These are phyloP conservation scores for Neofusicoccum kwambonambiense DNA, from an alignment of 2,329 filamentous ascomycete species.

Conservation along the genomic window DNA sequence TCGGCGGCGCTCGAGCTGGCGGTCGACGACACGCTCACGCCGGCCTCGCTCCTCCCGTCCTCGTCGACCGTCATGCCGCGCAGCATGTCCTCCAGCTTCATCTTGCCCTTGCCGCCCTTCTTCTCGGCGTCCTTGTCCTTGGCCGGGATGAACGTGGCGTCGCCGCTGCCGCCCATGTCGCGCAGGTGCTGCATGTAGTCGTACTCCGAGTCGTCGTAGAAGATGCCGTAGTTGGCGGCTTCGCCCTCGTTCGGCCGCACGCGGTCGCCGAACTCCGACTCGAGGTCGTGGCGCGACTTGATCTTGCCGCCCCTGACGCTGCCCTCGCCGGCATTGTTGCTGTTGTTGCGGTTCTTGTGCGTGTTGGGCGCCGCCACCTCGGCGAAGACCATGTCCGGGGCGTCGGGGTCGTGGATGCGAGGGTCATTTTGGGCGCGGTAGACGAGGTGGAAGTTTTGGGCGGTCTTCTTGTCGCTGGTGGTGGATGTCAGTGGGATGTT, in stretches of 20 bases:
- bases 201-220: constrained; percentile 91
- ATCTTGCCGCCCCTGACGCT: constrained; percentile 44
- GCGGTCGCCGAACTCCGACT: constrained; percentile 63
- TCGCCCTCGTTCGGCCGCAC: constrained; percentile 92
- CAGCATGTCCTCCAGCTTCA: constrained; percentile 79
- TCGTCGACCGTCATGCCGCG: constrained; percentile 46
- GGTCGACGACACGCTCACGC: constrained; percentile 43
- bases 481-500: constrained; percentile 29
- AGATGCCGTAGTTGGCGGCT: constrained; percentile 89
- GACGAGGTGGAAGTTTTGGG: constrained; percentile 90
- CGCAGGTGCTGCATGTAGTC: constrained; percentile 99
- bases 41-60: constrained; percentile 41
- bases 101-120: constrained; percentile 69
- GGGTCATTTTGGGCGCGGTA: constrained; percentile 97
- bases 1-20: constrained; percentile 41
- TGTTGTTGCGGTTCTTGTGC: constrained; percentile 16
- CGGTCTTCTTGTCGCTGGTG: constrained; percentile 79
- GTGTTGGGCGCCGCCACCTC: constrained; percentile 51
- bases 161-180: constrained; percentile 65
- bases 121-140: constrained; percentile 50
- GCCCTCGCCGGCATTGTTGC: constrained; percentile 23
- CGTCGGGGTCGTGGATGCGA: constrained; percentile 86
- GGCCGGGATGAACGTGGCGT: constrained; percentile 79
- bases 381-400: constrained; percentile 87
- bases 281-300: constrained; percentile 74